phyloP scores from a whole-genome alignment of 2,329 filamentous ascomycete species.

The Stachybotrys elegans region DNA sequence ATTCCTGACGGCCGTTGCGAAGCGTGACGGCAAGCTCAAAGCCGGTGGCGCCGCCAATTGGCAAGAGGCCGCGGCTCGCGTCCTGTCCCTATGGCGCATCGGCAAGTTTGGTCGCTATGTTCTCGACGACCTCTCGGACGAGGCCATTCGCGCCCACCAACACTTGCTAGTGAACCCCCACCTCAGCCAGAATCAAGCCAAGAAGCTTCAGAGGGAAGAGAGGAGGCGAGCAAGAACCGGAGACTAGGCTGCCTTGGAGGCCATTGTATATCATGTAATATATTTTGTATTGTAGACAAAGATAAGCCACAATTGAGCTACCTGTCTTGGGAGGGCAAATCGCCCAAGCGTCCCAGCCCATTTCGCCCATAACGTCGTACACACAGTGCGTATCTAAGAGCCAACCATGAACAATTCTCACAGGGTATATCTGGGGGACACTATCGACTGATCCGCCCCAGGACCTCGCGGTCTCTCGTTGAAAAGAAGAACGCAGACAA shows the following conservation, averaged over 20 bases:
- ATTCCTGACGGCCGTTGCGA: slow-evolving; percentile 67
- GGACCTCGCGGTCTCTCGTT: no score
- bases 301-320: no score
- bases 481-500: no score
- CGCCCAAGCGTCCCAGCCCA: no score
- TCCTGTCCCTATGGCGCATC: slow-evolving; percentile 76
- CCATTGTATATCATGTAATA: not conserved
- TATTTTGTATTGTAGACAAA: slow-evolving; percentile 16
- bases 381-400: no score
- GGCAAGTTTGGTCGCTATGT: slow-evolving; percentile 73
- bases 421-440: no score
- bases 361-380: no score
- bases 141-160: slow-evolving; percentile 46
- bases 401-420: no score
- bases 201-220: slow-evolving; percentile 59
- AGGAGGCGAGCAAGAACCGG: slow-evolving; percentile 39
- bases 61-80: slow-evolving; percentile 70
- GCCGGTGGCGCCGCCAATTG: slow-evolving; percentile 67
- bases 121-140: slow-evolving; percentile 68
- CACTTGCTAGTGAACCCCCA: slow-evolving; percentile 39
- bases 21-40: slow-evolving; percentile 68
- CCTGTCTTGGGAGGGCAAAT: no score
- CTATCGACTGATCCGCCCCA: no score
- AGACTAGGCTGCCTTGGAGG: slow-evolving; percentile 12
- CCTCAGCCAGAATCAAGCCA: slow-evolving; percentile 63